Conservation (phyloP, 2,329 filamentous ascomycete genomes). For the Cordyceps tenuipes region DNA sequence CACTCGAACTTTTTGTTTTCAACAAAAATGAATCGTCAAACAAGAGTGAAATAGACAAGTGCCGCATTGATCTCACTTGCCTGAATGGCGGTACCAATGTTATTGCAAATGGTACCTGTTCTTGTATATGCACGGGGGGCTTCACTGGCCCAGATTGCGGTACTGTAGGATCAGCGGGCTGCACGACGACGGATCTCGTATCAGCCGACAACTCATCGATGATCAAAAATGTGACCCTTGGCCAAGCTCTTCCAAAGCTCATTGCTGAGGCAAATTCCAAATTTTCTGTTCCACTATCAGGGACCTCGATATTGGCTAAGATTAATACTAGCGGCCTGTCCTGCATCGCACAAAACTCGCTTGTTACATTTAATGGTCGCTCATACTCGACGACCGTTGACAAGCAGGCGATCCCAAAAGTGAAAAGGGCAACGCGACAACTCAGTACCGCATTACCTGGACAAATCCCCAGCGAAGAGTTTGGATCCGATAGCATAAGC, state of each 20-base stretch:
- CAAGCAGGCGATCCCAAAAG: neutral
- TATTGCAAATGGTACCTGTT: slow-evolving; percentile 59
- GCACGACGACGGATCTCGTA: slow-evolving; percentile 41
- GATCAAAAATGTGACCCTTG: slow-evolving; percentile 66
- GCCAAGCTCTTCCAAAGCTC: slow-evolving; percentile 67
- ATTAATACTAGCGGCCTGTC: slow-evolving; percentile 70
- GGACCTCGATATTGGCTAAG: slow-evolving; percentile 60
- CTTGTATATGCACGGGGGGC: slow-evolving; percentile 82
- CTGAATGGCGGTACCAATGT: slow-evolving; percentile 75
- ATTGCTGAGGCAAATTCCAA: slow-evolving; percentile 56
- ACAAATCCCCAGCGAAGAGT: neutral
- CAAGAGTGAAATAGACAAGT: slow-evolving; percentile 38
- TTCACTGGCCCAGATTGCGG: slow-evolving; percentile 59
- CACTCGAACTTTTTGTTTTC: slow-evolving; percentile 57
- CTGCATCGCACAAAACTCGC: slow-evolving; percentile 76
- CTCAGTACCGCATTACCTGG: neutral
- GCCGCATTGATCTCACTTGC: slow-evolving; percentile 56
- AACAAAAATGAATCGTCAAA: slow-evolving; percentile 34
- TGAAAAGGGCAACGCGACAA: slow-evolving; percentile 3
- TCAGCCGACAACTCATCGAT: slow-evolving; percentile 30
- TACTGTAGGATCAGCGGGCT: slow-evolving; percentile 38
- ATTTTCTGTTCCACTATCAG: slow-evolving; percentile 69
- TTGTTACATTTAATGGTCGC: slow-evolving; percentile 71
- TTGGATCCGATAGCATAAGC: neutral
- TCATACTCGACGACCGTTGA: slow-evolving; percentile 27